Evolutionary conservation across 148 eudicot genomes (phyloP).

Genomic region (Rhododendron simsii): DNA sequence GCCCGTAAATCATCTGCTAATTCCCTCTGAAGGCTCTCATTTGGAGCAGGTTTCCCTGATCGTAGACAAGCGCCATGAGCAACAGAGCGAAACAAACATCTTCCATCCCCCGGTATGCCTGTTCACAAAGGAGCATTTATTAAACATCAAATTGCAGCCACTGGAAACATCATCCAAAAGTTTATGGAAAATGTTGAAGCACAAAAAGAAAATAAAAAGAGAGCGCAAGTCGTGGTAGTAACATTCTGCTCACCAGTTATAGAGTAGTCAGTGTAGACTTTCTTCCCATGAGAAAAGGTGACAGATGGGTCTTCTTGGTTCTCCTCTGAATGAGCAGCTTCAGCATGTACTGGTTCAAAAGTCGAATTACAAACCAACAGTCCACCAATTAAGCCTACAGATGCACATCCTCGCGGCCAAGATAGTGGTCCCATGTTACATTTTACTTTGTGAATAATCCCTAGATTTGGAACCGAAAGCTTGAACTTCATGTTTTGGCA

Average conservation of each 20-base stretch:
- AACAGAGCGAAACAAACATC: conserved; percentile 94
- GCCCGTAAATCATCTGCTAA: conserved; percentile 91
- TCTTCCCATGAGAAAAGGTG: conserved; percentile 63
- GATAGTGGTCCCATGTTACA: conserved; percentile 36
- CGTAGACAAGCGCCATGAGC: conserved; percentile 92
- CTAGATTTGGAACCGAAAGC: conserved; percentile 39
- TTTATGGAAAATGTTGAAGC: neutral
- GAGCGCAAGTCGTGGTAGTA: neutral
- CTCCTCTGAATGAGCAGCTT: conserved; percentile 33
- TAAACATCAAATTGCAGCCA: neutral
- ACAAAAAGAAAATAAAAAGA: neutral
- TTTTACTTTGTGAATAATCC: conserved; percentile 29
- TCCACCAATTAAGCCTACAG: conserved; percentile 57
- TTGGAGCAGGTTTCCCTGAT: conserved; percentile 73
- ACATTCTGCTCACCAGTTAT: conserved; percentile 55
- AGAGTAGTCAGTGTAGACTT: conserved; percentile 69
- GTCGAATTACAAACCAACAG: conserved; percentile 55
- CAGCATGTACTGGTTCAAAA: conserved; percentile 54
- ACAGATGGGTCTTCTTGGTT: conserved; percentile 31
- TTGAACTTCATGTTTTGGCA: conserved; percentile 31
- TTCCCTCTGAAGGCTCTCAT: conserved; percentile 68
- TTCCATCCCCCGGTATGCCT: conserved; percentile 99
- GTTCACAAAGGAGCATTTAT: conserved; percentile 12
- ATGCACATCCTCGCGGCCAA: conserved; percentile 36
- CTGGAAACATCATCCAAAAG: neutral